These are phyloP conservation scores for Trichoderma gracile DNA, from an alignment of 2,329 filamentous ascomycete species.

Conservation along the genomic window DNA sequence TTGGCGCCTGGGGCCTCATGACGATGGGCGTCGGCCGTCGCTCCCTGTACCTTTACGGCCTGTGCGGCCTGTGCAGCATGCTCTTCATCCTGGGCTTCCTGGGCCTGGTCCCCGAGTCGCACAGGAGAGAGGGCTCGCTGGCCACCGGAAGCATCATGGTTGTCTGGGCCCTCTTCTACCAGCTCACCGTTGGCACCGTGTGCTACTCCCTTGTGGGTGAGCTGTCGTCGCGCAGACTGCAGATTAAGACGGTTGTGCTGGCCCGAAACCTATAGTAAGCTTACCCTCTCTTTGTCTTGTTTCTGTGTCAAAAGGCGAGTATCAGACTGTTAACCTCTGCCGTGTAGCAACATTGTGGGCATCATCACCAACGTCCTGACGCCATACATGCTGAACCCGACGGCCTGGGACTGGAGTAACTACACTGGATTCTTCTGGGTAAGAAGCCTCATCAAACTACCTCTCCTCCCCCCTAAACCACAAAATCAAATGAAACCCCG, in stretches of 20 bases:
- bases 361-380: conserved; percentile 82
- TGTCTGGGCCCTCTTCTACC: conserved; percentile 78
- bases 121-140: conserved; percentile 63
- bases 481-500: no score
- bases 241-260: conserved; percentile 89
- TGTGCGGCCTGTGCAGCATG: conserved; percentile 72
- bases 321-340: neutral
- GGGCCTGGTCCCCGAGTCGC: conserved; percentile 65
- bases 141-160: conserved; percentile 87
- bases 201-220: conserved; percentile 88
- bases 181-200: conserved; percentile 84
- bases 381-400: conserved; percentile 90
- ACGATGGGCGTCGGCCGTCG: conserved; percentile 72
- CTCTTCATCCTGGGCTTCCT: conserved; percentile 83
- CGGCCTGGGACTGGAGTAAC: conserved; percentile 84
- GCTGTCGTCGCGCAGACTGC: conserved; percentile 76
- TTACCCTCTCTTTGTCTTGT: neutral
- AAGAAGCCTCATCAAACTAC: neutral
- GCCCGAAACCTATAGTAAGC: conserved; percentile 73
- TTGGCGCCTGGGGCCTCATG: conserved; percentile 82
- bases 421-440: conserved; percentile 86
- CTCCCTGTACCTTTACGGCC: conserved; percentile 72
- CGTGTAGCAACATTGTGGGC: conserved; percentile 68
- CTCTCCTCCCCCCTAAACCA: no score
- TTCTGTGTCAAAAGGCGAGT: neutral